Base-by-base conservation (phyloP, 768 basidiomycete species). In the Lyophyllum shimeji region DNA sequence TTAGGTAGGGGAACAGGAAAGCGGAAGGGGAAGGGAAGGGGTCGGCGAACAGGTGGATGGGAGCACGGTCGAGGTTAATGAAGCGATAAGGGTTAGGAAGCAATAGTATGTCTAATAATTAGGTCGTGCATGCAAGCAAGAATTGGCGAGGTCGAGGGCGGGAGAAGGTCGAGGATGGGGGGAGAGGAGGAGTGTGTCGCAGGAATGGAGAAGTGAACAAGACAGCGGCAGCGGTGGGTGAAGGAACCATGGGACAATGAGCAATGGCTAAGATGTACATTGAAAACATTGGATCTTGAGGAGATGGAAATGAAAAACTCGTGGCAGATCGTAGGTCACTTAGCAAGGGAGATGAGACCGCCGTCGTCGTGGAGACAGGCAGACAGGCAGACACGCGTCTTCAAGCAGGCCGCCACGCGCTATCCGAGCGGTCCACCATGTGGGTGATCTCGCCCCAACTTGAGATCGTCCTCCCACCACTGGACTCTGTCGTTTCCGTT, bases 401-500 rank as follows among this genome's bases (percentile, higher is more conserved):
- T 77, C 71, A 78, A 58, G 69, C 71, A 61, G 71, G 74, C 42
- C 72, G 67, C 78, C 70, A 77, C 53, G 69, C 60, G 44, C 63
- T 50, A 54, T 63, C 69, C n/a, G 74, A 65, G 52, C 73, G 70
- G 57, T 77, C 76, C 18, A 71, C 68, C 76, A 79, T 78, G 46
- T 77, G 74, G 21, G 75, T 69, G 27, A 69, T 52, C 23, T 72
- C 76, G 25, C 74, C 76, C 82, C 80, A 82, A 63, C 79, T 83
- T 46, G 75, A 68, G 17, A 77, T 72, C 34, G 76, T 78, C 21
- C 70, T 69, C 31, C 73, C 78, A 51, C 80, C 77, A 51, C 80
- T 77, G 52, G 78, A 76, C 43, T 82, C 84, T 17, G 85, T 85
- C 64, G 79, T 76, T 21, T 82, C 81, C 15, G 77, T 77, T 11